phyloP scores from a whole-genome alignment of 768 basidiomycete species.

The Boletus patriciae region DNA sequence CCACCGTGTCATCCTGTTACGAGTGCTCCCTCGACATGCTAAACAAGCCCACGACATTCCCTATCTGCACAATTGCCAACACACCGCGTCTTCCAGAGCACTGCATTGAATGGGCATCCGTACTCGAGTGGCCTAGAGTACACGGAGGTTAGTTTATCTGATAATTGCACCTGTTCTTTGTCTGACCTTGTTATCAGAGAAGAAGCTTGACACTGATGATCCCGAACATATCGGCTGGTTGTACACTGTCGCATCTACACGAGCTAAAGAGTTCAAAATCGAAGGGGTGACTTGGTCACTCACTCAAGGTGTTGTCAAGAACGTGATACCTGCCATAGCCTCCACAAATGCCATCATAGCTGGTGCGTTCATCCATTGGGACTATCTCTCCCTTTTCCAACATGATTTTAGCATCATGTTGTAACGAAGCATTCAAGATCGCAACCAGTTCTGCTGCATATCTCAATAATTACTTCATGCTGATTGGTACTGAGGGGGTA shows the following conservation, averaged over 20 bases:
- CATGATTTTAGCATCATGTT: constrained; percentile 74
- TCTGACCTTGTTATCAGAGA: constrained; percentile 45
- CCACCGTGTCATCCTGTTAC: constrained; percentile 93
- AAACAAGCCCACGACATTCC: constrained; percentile 95
- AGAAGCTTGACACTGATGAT: constrained; percentile 96
- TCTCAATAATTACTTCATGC: constrained; percentile 97
- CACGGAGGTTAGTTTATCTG: constrained; percentile 63
- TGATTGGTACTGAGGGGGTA: constrained; percentile 93
- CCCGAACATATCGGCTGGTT: constrained; percentile 97
- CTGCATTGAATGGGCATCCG: constrained; percentile 99
- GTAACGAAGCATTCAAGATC: constrained; percentile 99
- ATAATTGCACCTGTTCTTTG: background rate
- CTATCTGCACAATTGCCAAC: constrained; percentile 98
- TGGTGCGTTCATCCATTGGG: constrained; percentile 45
- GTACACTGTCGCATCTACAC: constrained; percentile 72
- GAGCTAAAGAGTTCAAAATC: constrained; percentile 94
- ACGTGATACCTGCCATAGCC: constrained; percentile 98
- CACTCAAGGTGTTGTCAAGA: constrained; percentile 99
- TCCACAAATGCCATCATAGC: constrained; percentile 98
- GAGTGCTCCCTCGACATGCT: constrained; percentile 99
- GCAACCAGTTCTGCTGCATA: constrained; percentile 93
- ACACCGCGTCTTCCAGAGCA: constrained; percentile 98
- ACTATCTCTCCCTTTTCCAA: background rate
- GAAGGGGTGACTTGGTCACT: constrained; percentile 98
- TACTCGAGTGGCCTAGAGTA: constrained; percentile 96